Evolutionary conservation across 2,329 filamentous ascomycete species (phyloP).

Genomic region (Ascochyta viciae-villosae): DNA sequence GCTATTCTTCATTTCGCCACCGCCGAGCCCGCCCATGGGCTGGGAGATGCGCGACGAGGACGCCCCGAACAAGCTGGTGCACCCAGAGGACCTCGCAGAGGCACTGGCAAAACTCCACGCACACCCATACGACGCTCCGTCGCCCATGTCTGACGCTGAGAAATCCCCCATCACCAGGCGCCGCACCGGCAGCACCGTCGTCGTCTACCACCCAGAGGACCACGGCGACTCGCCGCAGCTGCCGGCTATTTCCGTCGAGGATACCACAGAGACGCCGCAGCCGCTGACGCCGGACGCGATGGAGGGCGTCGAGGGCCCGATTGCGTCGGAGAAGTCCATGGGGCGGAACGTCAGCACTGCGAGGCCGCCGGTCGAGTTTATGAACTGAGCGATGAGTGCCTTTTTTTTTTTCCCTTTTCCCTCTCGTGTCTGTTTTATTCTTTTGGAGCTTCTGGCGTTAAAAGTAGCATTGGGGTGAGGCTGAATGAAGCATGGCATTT

Average conservation of each 20-base stretch:
- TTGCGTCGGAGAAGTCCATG: conserved; percentile 43
- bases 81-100: conserved; percentile 66
- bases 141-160: conserved; percentile 36
- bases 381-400: conserved; percentile 29
- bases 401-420: background rate
- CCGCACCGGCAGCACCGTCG: conserved; percentile 62
- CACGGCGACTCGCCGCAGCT: conserved; percentile 66
- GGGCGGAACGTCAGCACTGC: conserved; percentile 44
- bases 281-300: conserved; percentile 53
- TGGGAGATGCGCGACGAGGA: conserved; percentile 70
- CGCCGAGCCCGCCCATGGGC: conserved; percentile 68
- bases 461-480: conserved; percentile 19
- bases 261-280: conserved; percentile 60
- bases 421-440: no score
- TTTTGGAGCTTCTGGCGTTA: conserved; percentile 14
- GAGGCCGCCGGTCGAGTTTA: conserved; percentile 51
- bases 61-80: conserved; percentile 70
- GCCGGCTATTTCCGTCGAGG: conserved; percentile 69
- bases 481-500: conserved; percentile 22
- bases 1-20: conserved; percentile 71
- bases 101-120: conserved; percentile 63
- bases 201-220: conserved; percentile 69
- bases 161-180: conserved; percentile 31
- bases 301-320: conserved; percentile 47
- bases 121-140: conserved; percentile 30